Percentiles rank a stretch among this genome's conserved stretches.
phyloP scores from a whole-genome alignment of 2,329 filamentous ascomycete genomes.

The Fusarium praegraminearum region DNA sequence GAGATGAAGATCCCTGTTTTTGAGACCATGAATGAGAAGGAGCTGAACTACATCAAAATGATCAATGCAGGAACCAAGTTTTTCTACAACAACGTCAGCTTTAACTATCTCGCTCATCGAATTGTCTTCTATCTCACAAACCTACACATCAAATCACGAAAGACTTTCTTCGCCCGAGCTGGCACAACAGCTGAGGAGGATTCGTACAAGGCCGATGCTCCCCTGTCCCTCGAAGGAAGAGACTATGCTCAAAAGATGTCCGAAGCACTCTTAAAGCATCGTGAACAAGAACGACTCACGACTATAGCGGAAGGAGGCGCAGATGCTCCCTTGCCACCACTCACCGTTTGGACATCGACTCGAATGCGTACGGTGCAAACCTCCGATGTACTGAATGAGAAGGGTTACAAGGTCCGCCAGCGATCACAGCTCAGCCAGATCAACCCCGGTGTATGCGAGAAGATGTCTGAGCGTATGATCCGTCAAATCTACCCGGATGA shows the following conservation, averaged over 20 bases:
- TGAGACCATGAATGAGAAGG: slow-evolving; percentile 93
- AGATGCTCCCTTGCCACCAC: slow-evolving; percentile 77
- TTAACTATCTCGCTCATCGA: slow-evolving; percentile 94
- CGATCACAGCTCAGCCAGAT: slow-evolving; percentile 97
- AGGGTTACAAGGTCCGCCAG: slow-evolving; percentile 88
- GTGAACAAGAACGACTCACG: slow-evolving; percentile 81
- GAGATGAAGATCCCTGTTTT: slow-evolving; percentile 94
- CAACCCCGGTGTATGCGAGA: slow-evolving; percentile 96
- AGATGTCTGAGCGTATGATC: slow-evolving; percentile 86
- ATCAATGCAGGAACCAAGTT: slow-evolving; percentile 95
- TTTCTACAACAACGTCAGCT: slow-evolving; percentile 96
- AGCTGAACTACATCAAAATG: slow-evolving; percentile 99
- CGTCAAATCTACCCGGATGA: slow-evolving; percentile 88
- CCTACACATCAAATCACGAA: slow-evolving; percentile 93
- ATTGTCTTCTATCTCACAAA: slow-evolving; percentile 99
- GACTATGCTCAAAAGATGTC: slow-evolving; percentile 89
- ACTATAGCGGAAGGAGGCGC: slow-evolving; percentile 76
- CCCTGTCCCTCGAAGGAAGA: slow-evolving; percentile 81
- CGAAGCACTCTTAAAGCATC: slow-evolving; percentile 83
- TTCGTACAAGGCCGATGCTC: slow-evolving; percentile 90
- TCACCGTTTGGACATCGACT: slow-evolving; percentile 96
- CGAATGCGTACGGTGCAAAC: slow-evolving; percentile 92
- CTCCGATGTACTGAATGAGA: slow-evolving; percentile 79
- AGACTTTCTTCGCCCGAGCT: slow-evolving; percentile 91
- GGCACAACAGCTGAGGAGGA: slow-evolving; percentile 90